Conservation (phyloP, 768 basidiomycete species). For the Trametes punicea region DNA sequence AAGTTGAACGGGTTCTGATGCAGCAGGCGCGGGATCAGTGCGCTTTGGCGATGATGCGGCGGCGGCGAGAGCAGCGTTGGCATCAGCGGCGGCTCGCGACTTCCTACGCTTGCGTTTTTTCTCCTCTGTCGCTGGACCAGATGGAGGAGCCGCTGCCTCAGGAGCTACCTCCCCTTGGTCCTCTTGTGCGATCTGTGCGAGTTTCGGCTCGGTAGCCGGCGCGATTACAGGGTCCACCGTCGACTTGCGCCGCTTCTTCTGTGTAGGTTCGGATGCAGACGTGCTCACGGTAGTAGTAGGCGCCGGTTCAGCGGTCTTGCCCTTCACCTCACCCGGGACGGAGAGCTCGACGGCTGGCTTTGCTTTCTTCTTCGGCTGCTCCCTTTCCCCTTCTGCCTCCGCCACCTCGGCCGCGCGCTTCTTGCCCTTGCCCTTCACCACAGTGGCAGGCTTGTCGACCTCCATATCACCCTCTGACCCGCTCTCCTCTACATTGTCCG, state of each 20-base stretch:
- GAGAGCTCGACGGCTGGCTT: conserved; percentile 23
- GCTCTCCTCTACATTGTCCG: conserved; percentile 24
- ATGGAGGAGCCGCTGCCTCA: neutral
- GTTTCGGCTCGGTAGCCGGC: neutral
- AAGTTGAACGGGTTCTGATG: neutral
- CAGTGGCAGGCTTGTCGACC: conserved; percentile 16
- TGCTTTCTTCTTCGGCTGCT: conserved; percentile 25
- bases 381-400: conserved; percentile 35
- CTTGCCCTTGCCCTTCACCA: conserved; percentile 21
- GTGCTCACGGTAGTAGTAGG: conserved; percentile 22
- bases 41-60: neutral
- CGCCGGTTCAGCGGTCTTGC: conserved; percentile 27
- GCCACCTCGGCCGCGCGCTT: conserved; percentile 32
- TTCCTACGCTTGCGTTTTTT: conserved; percentile 23
- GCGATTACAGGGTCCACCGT: neutral
- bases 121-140: conserved; percentile 7
- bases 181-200: neutral
- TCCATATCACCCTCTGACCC: conserved; percentile 25
- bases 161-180: neutral
- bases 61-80: neutral
- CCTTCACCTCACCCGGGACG: conserved; percentile 20
- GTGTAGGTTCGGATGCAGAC: conserved; percentile 10
- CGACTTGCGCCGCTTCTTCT: conserved; percentile 20
- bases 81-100: conserved; percentile 1
- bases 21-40: neutral